Base-by-base conservation (phyloP, 2,329 filamentous ascomycete species). In the Botrytis elliptica region DNA sequence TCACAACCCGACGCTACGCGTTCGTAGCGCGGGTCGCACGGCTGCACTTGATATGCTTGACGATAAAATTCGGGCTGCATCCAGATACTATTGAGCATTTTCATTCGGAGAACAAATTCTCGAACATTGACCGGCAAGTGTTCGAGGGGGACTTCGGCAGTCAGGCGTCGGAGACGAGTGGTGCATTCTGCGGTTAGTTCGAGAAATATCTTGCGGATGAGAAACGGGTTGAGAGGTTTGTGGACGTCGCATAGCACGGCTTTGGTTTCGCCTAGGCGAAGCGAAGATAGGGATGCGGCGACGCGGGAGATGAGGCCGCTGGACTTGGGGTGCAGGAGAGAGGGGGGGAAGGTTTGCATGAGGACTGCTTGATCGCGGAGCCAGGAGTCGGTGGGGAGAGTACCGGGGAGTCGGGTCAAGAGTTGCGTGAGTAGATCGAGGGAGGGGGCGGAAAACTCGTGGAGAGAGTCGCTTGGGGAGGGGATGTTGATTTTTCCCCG, bases 131-230 rank as follows among this genome's bases (percentile, higher is more conserved):
- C 73, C 33, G 71, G 52, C 22, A 69, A 29, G 14, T 68, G 42
- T 4, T 14, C 62, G 83, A 78, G 1, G 76, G 75, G 25, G 4
- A 20, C 1, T 3, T n/a, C 25, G 0, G 40, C 18, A 29, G 8
- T 29, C 0, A 68, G 36, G 14, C 36, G 66, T 1, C 79, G 77
- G 3, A 81, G 75, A 20, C 81, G 81, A 9, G 77, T 76, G 0
- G 82, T 85, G 42, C 82, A 81, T 78, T 88, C 87, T 10, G 82
- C 79, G 0, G 79, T 80, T 10, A 88, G 66, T 9, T 84, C 80
- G 29, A 83, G 67, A 77, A 85, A 85, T n/a, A 87, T 77, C 29
- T 81, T 81, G 62, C 83, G 83, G 25, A 88, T 83, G 18, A 87
- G 75, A 57, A 81, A 82, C 0, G 84, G 81, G 59, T 87, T 82